Evolutionary conservation across 495 filamentous ascomycete species (phyloP).

Genomic region (Aspergillus incahuasiensis): DNA sequence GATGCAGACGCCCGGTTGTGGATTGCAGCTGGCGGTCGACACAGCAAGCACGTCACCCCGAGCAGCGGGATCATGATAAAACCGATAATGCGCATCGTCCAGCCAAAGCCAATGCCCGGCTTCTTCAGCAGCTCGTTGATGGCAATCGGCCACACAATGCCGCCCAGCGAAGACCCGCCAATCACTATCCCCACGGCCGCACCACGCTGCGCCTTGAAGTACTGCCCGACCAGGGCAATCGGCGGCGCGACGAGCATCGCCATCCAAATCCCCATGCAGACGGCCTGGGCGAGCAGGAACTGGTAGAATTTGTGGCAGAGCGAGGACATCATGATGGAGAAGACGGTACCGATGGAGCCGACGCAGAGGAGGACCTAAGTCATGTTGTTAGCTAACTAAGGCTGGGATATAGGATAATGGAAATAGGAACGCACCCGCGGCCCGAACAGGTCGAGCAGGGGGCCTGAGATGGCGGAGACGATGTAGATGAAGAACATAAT

Average conservation of each 20-base stretch:
- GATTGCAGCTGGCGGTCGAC: no score
- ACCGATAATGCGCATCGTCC: constrained; percentile 46
- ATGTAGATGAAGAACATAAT: constrained; percentile 37
- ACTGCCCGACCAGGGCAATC: constrained; percentile 49
- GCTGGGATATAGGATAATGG: neutral
- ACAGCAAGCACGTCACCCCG: constrained; percentile 39
- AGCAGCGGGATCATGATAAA: constrained; percentile 54
- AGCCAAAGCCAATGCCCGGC: constrained; percentile 38
- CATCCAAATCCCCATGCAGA: constrained; percentile 50
- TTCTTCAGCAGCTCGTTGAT: constrained; percentile 35
- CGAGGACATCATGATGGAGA: constrained; percentile 53
- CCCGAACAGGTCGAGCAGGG: constrained; percentile 37
- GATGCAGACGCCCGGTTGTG: no score
- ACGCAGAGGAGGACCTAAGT: constrained; percentile 26
- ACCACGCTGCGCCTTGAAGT: constrained; percentile 50
- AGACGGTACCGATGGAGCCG: constrained; percentile 30
- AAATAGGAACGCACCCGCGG: constrained; percentile 22
- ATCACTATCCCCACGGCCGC: constrained; percentile 52
- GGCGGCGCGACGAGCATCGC: constrained; percentile 48
- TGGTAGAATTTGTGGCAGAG: constrained; percentile 57
- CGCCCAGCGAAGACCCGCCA: constrained; percentile 54
- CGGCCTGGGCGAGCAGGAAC: constrained; percentile 57
- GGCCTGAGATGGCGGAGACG: constrained; percentile 29
- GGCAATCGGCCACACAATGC: constrained; percentile 45
- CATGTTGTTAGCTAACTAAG: no score